A percentile compares a stretch with the other conserved stretches of the same genome.
Conservation (phyloP, 345 rosid genomes). For the Citrus maxima region DNA sequence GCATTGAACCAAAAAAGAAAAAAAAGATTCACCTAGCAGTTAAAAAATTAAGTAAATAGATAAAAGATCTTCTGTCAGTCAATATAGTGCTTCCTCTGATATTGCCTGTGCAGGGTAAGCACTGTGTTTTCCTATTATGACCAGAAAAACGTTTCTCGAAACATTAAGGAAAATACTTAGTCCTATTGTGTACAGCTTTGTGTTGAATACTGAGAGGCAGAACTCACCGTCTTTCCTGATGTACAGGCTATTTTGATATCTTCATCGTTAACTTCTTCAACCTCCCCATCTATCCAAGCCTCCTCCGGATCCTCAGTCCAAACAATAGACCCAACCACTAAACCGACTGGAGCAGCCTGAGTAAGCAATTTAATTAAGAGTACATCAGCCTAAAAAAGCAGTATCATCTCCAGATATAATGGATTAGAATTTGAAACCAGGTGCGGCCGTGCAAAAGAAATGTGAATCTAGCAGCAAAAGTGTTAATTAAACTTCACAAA, state of each 20-base stretch:
- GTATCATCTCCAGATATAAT: slow-evolving; percentile 6
- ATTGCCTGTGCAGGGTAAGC: too few relatives aligned
- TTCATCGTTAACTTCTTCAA: slow-evolving; percentile 51
- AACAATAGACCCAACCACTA: slow-evolving; percentile 66
- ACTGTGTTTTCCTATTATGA: too few relatives aligned
- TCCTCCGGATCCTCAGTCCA: slow-evolving; percentile 84
- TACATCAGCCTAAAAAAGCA: slow-evolving; percentile 5
- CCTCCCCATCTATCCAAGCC: slow-evolving; percentile 94
- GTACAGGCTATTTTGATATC: slow-evolving; percentile 59
- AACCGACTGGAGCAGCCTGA: slow-evolving; percentile 56
- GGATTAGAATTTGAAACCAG: neutral
- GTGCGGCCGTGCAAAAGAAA: neutral
- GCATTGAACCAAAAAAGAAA: neutral
- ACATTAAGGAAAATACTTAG: neutral
- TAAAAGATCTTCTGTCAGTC: neutral
- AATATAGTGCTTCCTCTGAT: too few relatives aligned
- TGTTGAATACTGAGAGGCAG: neutral
- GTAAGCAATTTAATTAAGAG: slow-evolving; percentile 8
- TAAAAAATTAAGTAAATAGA: neutral
- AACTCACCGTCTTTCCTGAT: slow-evolving; percentile 62
- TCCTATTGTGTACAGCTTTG: neutral
- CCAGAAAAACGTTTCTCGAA: neutral
- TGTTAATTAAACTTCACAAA: too few relatives aligned
- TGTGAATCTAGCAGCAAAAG: neutral
- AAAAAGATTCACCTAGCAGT: neutral